Percentiles rank a stretch among this genome's conserved stretches.
phyloP scores from a whole-genome alignment of 2,329 filamentous ascomycete genomes.

The Fusarium euwallaceae region DNA sequence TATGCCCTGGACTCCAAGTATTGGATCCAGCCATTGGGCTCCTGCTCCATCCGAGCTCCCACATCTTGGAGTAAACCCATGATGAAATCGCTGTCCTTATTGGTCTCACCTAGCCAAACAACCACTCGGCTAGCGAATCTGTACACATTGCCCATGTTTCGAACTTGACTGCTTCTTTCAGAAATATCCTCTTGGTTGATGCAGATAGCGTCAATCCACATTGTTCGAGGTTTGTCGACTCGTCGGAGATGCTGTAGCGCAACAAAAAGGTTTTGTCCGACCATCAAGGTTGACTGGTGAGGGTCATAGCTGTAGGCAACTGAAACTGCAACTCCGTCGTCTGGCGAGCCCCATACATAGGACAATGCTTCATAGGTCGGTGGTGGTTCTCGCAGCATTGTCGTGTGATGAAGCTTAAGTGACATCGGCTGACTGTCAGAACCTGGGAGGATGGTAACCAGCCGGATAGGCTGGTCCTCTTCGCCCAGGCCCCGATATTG shows the following conservation, averaged over 20 bases:
- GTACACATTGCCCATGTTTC: neutral
- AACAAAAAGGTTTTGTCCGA: neutral
- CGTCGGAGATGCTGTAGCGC: neutral
- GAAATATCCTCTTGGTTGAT: neutral
- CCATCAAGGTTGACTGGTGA: neutral
- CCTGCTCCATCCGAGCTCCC: neutral
- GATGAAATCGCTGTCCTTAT: neutral
- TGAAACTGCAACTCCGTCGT: neutral
- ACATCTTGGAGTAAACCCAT: neutral
- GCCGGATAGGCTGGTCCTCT: neutral
- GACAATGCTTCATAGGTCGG: neutral
- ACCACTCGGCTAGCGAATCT: neutral
- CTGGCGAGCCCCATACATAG: neutral
- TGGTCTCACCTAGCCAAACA: neutral
- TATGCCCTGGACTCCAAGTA: neutral
- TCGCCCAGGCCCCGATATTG: neutral
- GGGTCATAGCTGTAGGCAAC: neutral
- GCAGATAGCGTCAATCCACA: neutral
- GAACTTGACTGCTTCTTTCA: neutral
- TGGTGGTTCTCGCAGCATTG: neutral
- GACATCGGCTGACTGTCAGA: neutral
- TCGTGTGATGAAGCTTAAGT: neutral
- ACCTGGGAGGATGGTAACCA: neutral
- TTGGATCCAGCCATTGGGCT: neutral
- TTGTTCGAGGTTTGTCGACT: neutral